A percentile compares a stretch with the other conserved stretches of the same genome.
Evolutionary conservation across 2,329 filamentous ascomycete genomes (phyloP).

Genomic region (Colletotrichum lini): DNA sequence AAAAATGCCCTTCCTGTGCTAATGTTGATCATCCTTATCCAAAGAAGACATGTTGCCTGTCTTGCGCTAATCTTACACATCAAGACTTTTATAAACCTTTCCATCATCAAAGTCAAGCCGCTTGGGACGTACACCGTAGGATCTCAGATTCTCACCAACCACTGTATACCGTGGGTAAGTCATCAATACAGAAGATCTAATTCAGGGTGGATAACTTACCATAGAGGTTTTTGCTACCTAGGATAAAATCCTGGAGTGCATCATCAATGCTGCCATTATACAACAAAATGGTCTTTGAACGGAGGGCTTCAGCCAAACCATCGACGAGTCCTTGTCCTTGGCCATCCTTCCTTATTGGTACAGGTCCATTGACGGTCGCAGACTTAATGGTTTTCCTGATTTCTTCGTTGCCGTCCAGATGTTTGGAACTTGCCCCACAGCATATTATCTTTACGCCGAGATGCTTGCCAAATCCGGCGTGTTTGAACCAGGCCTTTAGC

Average conservation of each 20-base stretch:
- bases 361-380: not conserved
- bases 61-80: not conserved
- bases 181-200: not conserved
- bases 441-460: not conserved
- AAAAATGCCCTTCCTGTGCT: not conserved
- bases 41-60: not conserved
- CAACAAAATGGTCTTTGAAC: not conserved
- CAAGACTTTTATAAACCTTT: not conserved
- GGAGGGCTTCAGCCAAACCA: not conserved
- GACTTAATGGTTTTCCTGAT: not conserved
- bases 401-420: not conserved
- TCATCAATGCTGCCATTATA: not conserved
- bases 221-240: not conserved
- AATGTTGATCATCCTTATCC: not conserved
- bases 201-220: not conserved
- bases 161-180: not conserved
- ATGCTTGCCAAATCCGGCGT: not conserved
- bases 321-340: not conserved
- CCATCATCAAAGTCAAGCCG: conserved; percentile 9
- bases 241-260: not conserved
- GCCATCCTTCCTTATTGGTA: not conserved
- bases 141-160: conserved; percentile 4
- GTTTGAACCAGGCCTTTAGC: not conserved
- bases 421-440: not conserved
- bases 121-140: not conserved